Conservation (phyloP, 805 yeast genomes). For the Cyberlindnera amylophila region DNA sequence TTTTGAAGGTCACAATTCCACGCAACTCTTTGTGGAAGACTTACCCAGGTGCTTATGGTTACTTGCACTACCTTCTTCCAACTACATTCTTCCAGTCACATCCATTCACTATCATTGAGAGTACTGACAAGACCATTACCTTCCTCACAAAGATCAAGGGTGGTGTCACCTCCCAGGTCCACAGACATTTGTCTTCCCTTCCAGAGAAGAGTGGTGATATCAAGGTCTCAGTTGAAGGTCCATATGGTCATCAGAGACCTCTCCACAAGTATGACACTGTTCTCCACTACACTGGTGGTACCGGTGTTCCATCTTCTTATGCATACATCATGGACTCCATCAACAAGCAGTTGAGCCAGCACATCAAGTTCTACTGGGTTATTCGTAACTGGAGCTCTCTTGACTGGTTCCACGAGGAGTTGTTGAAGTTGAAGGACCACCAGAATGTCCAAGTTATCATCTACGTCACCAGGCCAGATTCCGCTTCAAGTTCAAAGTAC, state of each 20-base stretch:
- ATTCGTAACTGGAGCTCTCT: conserved; percentile 51
- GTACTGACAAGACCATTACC: conserved; percentile 36
- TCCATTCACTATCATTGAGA: conserved; percentile 60
- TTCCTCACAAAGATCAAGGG: conserved; percentile 50
- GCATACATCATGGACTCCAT: conserved; percentile 34
- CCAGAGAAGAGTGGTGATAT: conserved; percentile 23
- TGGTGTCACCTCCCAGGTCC: conserved; percentile 40
- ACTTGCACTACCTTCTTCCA: conserved; percentile 50
- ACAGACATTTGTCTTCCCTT: conserved; percentile 26
- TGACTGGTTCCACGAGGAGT: conserved; percentile 46
- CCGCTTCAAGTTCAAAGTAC: conserved; percentile 11
- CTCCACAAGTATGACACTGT: conserved; percentile 37
- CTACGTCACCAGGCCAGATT: conserved; percentile 23
- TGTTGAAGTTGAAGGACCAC: conserved; percentile 29
- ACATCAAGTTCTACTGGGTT: conserved; percentile 59
- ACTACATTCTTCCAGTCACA: conserved; percentile 64
- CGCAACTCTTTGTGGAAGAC: conserved; percentile 46
- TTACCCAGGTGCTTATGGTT: conserved; percentile 56
- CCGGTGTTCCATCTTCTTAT: conserved; percentile 49
- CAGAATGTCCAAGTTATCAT: conserved; percentile 15
- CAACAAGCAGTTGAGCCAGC: conserved; percentile 22
- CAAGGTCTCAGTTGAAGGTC: conserved; percentile 56
- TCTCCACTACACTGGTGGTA: conserved; percentile 47
- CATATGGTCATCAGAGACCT: conserved; percentile 46
- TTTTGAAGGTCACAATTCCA: conserved; percentile 36